These are phyloP conservation scores for Alloteropsis semialata DNA, from an alignment of 176 grass and related monocot species.

Conservation along the genomic window DNA sequence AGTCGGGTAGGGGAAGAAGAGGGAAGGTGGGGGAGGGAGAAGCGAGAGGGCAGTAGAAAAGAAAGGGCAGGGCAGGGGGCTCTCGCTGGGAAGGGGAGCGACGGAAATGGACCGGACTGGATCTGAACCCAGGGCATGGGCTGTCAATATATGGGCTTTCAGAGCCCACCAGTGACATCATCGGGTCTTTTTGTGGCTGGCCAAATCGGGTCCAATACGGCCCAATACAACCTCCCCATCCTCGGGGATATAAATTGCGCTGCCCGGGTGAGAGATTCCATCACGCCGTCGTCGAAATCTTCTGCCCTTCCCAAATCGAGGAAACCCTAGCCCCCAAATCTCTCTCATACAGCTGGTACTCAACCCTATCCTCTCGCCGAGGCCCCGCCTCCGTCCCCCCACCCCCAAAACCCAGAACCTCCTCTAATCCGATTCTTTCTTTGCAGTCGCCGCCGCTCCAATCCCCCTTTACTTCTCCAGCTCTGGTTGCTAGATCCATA, in stretches of 20 bases:
- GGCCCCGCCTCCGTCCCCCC: background rate
- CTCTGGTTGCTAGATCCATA: conserved; percentile 6
- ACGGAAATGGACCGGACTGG: background rate
- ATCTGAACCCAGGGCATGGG: background rate
- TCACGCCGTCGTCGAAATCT: background rate
- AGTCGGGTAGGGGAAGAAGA: background rate
- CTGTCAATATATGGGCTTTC: background rate
- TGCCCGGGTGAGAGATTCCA: background rate
- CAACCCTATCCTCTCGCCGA: conserved; percentile 8
- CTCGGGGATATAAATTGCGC: background rate
- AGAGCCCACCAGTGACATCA: background rate
- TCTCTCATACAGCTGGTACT: background rate
- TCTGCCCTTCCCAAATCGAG: background rate
- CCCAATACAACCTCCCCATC: background rate
- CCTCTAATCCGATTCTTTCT: conserved; percentile 27
- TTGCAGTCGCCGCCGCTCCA: conserved; percentile 10
- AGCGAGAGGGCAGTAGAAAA: background rate
- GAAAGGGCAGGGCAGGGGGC: background rate
- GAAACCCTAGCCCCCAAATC: conserved; percentile 28
- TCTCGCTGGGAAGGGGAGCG: background rate
- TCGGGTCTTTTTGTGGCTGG: background rate
- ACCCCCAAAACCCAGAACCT: background rate
- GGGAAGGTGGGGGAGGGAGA: background rate
- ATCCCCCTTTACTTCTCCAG: background rate
- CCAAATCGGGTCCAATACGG: background rate